A percentile compares a stretch with the other conserved stretches of the same genome.
phyloP scores from a whole-genome alignment of 1,139 yeast species.

The Suhomyces chickasaworum region DNA sequence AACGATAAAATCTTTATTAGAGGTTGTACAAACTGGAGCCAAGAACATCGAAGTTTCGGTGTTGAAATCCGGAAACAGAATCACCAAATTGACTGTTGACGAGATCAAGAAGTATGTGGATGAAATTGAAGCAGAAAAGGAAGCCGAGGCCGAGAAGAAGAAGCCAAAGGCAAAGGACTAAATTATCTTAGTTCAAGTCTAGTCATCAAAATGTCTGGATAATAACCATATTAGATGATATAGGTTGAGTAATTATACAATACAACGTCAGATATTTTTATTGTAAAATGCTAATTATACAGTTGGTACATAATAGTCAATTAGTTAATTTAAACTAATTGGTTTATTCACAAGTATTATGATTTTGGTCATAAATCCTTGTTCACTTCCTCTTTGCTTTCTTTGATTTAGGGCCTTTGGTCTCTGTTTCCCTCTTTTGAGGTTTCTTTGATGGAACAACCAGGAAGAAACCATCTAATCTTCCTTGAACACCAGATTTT shows the following conservation, averaged over 20 bases:
- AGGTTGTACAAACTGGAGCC: slow-evolving; percentile 98
- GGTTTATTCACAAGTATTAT: too few species aligned
- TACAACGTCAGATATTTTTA: background rate
- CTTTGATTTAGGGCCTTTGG: slow-evolving; percentile 23
- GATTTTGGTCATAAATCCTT: background rate
- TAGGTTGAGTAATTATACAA: background rate
- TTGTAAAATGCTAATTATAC: background rate
- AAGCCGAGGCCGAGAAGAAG: slow-evolving; percentile 85
- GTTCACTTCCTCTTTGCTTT: slow-evolving; percentile 21
- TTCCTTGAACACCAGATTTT: slow-evolving; percentile 85
- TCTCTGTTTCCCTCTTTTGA: slow-evolving; percentile 25
- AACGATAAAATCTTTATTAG: slow-evolving; percentile 83
- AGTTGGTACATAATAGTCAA: background rate
- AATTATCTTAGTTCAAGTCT: background rate
- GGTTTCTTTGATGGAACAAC: slow-evolving; percentile 57
- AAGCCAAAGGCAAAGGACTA: slow-evolving; percentile 55
- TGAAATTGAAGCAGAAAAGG: slow-evolving; percentile 89
- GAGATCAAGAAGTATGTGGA: slow-evolving; percentile 77
- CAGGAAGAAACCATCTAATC: slow-evolving; percentile 88
- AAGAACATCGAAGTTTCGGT: slow-evolving; percentile 92
- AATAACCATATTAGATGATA: slow-evolving; percentile 1
- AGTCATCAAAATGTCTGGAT: background rate
- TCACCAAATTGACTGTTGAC: slow-evolving; percentile 62
- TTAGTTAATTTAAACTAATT: background rate
- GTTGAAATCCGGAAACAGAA: slow-evolving; percentile 65